Evolutionary conservation across 495 filamentous ascomycete genomes (phyloP), one percentile per base, ranked within the genome.

Genomic region (Xylaria bambusicola): DNA sequence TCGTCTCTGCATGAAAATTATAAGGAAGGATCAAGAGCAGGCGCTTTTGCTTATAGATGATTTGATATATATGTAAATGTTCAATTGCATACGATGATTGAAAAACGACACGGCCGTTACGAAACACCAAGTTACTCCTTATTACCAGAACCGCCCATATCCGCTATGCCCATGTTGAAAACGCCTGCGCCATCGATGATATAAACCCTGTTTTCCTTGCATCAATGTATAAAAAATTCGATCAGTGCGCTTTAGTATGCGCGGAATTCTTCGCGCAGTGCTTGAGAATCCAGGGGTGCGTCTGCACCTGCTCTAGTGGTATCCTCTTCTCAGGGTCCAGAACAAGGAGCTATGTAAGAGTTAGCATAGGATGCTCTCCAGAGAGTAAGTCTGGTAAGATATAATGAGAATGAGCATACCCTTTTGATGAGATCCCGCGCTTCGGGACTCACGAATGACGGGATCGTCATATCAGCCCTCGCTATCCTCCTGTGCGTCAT

Each of bases 261-360:
- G 86, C 84, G 67, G 91, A 88, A 5, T 90, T 86, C 74, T 91
- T 93, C 13, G 86, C 80, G 72, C 95, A 98, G 74, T 98, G 91
- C 81, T 96, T 98, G 63, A 97, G 67, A 62, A 98, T 97, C 94
- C 94, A 98, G 23, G 94, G 93, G 72, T 98, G 94, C 41, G 81
- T 83, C 72, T 91, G 86, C 48, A 97, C 89, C 35, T 97, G 90
- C 15, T 94, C 91, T 1, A 98, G 82, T 1, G 92, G 82, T 42
- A 98, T 89, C 29, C 94, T 81, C 80, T 96, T 96, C 68, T 96
- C 92, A 0, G 94, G 95, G 62, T 97, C 92, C 56, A 98, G 83
- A 20, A 97, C 91, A 52, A 98, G 84, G 36, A 98, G 77, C 92
- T 97, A 15, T 46, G 23, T n/a, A n/a, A 10, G 8, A 55, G 60